Base-by-base conservation (phyloP, 176 grass and related monocot species). In the Phoenix dactylifera region DNA sequence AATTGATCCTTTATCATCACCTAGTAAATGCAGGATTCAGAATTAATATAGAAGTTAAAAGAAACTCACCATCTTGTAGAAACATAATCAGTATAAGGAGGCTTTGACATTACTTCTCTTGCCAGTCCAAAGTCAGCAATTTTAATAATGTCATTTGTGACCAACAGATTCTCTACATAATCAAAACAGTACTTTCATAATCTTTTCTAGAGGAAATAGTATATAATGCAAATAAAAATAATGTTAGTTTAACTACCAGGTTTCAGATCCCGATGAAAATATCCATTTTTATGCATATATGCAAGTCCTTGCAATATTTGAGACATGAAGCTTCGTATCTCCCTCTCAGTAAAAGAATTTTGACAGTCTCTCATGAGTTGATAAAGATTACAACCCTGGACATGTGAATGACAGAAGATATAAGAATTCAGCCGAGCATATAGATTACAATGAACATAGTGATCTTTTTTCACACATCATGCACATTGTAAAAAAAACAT, bases 61-160 rank as follows among this genome's bases (percentile, higher is more conserved):
- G 10, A 49, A 39, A 73, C 72, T 89, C 66, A 95, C 90, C 90
- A 95, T 95, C 90, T 86, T 48, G 90, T 95, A 57, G 90, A 95
- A 70, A 95, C 90, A 81, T 95, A 95, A 69, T 95, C 90, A 29
- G 90, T 95, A 70, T 89, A 95, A 49, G 90, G 90, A 86, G 86
- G 82, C 26, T 57, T 77, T 22, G 90, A 95, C 52, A 63, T 76
- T 58, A 95, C 64, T 86, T 95, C 90, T 76, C 90, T 89, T 73
- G 90, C 90, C 74, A 95, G 70, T n/a, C 90, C 90, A 58, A 95
- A 89, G 72, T 95, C 90, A 16, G 90, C 90, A 83, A 95, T 86
- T 81, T 95, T 95, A 30, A 95, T 73, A 52, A 73, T 66, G 50
- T 74, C 77, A 73, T 78, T 65, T 72, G 79, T 76, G 16, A 89